Conservation (phyloP, 176 grass and related monocot genomes). For the Zoysia pacifica region DNA sequence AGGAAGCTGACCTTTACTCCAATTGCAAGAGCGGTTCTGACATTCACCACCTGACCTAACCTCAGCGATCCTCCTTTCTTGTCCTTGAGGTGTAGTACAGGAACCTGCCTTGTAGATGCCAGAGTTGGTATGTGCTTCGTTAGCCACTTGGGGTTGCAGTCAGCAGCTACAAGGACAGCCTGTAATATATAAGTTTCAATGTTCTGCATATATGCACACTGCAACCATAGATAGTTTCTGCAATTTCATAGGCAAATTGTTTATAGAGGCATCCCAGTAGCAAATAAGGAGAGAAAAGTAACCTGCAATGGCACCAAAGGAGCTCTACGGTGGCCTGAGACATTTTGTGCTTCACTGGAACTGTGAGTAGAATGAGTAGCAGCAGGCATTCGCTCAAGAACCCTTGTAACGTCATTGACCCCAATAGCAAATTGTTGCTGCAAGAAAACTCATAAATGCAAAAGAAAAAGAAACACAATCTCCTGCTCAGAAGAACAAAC, state of each 20-base stretch:
- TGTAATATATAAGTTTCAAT: conserved; percentile 36
- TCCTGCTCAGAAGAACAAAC: conserved; percentile 15
- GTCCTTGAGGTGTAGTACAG: conserved; percentile 78
- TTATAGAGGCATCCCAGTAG: background rate
- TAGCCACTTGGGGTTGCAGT: conserved; percentile 92
- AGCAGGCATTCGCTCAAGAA: conserved; percentile 81
- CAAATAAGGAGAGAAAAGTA: conserved; percentile 31
- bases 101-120: conserved; percentile 72
- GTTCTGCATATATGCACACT: background rate
- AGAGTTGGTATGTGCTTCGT: conserved; percentile 80
- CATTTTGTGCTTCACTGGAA: conserved; percentile 33
- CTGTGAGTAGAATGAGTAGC: background rate
- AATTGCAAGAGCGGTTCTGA: conserved; percentile 78
- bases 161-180: conserved; percentile 71
- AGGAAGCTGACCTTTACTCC: conserved; percentile 70
- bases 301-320: conserved; percentile 74
- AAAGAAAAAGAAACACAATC: background rate
- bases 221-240: background rate
- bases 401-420: conserved; percentile 88
- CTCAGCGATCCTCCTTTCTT: conserved; percentile 83
- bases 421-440: conserved; percentile 91
- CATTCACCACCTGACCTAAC: conserved; percentile 73
- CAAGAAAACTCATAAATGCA: background rate
- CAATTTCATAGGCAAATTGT: background rate
- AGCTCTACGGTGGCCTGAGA: conserved; percentile 41